Evolutionary conservation across 768 basidiomycete species (phyloP), one percentile per base, ranked within the genome.

Genomic region (Lepiota brunneoincarnata): DNA sequence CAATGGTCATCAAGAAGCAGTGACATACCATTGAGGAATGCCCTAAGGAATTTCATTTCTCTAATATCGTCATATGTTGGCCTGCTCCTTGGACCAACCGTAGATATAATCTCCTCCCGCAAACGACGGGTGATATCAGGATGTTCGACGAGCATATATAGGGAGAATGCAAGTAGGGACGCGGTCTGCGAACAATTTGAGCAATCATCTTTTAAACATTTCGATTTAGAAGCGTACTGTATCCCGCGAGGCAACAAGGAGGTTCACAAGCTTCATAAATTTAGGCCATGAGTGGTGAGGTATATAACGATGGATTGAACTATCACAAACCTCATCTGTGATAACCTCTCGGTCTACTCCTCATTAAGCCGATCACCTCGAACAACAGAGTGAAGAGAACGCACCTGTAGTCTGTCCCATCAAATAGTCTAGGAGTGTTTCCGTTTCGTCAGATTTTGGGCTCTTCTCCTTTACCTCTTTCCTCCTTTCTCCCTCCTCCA

Each of bases 221-320:
- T 26, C 20, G 37, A 2, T 14, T 12, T 17, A 48, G 24, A 54
- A 17, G 62, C 70, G 21, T 49, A 76, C 76, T 2, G 83, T 86
- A 54, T 86, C 84, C 23, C 81, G 72, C 7, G 79, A 81, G 20
- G 82, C 82, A 20, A 84, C 70, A 14, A 81, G 65, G 38, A 84
- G 78, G 57, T 83, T 83, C n/a, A 82, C 60, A n/a, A 53, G 47
- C 47, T 21, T 43, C 39, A 18, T 45, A 12, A 24, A 46, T 31
- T 31, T 6, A 31, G 11, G 7, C 7, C 47, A 39, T 23, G 37
- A 26, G 54, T n/a, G 57, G 6, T 55, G 44, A 21, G 21, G 0
- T 26, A 20, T 26, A 15, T 44, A 14, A 14, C 34, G 36, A 12
- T 41, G 18, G 21, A 6, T 28, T 21, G 10, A 20, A 31, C 10